Conservation (phyloP, 805 yeast genomes). For the Candida ascalaphidarum region DNA sequence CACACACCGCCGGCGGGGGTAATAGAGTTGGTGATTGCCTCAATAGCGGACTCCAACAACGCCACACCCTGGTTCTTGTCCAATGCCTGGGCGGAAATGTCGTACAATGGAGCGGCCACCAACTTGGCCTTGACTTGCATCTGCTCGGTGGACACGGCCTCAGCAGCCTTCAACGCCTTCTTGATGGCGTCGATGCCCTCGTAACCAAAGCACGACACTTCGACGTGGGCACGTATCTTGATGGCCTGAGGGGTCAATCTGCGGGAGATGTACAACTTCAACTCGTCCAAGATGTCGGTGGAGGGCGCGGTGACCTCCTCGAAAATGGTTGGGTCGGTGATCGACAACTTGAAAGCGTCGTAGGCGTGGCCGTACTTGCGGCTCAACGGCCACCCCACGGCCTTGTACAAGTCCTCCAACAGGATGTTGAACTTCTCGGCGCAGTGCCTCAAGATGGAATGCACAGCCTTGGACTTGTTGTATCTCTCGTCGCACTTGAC, state of each 20-base stretch:
- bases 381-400: constrained; percentile 96
- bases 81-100: constrained; percentile 83
- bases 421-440: constrained; percentile 92
- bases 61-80: constrained; percentile 88
- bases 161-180: constrained; percentile 80
- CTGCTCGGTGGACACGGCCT: constrained; percentile 70
- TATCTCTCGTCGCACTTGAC: constrained; percentile 95
- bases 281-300: constrained; percentile 69
- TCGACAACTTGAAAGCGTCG: constrained; percentile 94
- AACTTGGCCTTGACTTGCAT: constrained; percentile 88
- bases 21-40: constrained; percentile 62
- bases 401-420: constrained; percentile 76
- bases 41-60: constrained; percentile 70
- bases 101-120: constrained; percentile 96
- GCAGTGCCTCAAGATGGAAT: constrained; percentile 96
- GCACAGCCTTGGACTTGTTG: constrained; percentile 94
- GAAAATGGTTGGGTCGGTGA: constrained; percentile 84
- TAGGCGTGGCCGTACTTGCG: constrained; percentile 94
- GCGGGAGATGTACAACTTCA: constrained; percentile 79
- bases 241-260: constrained; percentile 97
- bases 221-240: constrained; percentile 97
- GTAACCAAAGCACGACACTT: constrained; percentile 92
- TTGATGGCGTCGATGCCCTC: constrained; percentile 98
- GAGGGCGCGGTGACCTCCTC: constrained; percentile 70
- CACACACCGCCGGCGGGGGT: constrained; percentile 74